Evolutionary conservation across 352 stramenopile species (phyloP), one percentile per base, ranked within the genome.

Genomic region (Pythium periplocum): DNA sequence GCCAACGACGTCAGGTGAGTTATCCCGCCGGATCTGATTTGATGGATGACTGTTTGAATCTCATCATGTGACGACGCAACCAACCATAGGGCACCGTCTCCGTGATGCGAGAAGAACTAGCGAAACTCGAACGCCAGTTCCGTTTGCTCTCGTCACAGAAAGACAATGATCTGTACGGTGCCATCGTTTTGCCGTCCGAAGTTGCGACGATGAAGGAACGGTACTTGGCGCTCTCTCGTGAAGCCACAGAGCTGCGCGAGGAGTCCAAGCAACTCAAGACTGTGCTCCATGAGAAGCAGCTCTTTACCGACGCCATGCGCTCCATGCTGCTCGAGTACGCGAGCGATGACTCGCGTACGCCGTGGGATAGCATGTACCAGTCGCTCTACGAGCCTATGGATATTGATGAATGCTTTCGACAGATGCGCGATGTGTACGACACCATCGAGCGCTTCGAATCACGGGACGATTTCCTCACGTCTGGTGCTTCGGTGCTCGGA

Each of bases 361-460:
- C 17, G 17, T 26, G 17, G 17, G 17, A 26, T 26, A 26, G 17
- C 17, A 26, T 26, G 17, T 26, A 26, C 17, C 17, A 26, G 17
- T 26, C 17, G 17, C 17, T 26, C 17, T 26, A 26, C 17, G 17
- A 26, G 17, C 17, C 17, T 26, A 26, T 26, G 17, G 17, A 26
- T 26, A 26, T 26, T 26, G 47, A 51, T 3, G 57, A 66, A 35
- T 79, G 69, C 53, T 77, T 81, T 50, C 52, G 60, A 32, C 58
- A 81, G 55, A 84, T 89, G 62, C 73, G 78, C 39, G 67, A 73
- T 36, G 76, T 73, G 48, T 83, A 69, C 61, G 68, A 83, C 31
- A 62, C 69, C 37, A 83, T 89, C 59, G 54, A 49, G 5, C 56
- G 60, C 2, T 89, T 89, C 48, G 71, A 86, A 43, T 56, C 53